phyloP scores from a whole-genome alignment of 1,139 yeast species.

The Taphrina deformans region DNA sequence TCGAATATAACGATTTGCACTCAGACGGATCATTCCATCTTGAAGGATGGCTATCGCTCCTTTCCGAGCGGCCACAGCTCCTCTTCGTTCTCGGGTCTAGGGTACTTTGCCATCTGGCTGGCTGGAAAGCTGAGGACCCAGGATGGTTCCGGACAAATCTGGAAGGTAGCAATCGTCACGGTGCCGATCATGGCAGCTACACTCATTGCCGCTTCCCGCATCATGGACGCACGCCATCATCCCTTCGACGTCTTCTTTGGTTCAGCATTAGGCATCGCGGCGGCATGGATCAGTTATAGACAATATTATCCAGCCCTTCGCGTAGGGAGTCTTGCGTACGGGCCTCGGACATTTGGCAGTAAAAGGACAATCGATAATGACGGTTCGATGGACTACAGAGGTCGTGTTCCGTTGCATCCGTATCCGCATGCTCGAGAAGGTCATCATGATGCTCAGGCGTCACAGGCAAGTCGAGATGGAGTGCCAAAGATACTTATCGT shows the following conservation, averaged over 20 bases:
- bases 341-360: not conserved
- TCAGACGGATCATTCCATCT: constrained; percentile 45
- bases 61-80: constrained; percentile 69
- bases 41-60: constrained; percentile 71
- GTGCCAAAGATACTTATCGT: not conserved
- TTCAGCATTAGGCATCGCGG: constrained; percentile 1
- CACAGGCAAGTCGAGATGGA: not conserved
- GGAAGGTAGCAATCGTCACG: constrained; percentile 54
- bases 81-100: constrained; percentile 57
- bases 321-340: constrained; percentile 50
- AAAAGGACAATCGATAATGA: not conserved
- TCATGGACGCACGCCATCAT: constrained; percentile 56
- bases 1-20: constrained; percentile 52
- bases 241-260: constrained; percentile 31
- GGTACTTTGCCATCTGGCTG: constrained; percentile 63
- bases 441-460: not conserved
- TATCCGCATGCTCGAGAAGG: not conserved
- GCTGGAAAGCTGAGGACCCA: constrained; percentile 59
- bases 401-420: not conserved
- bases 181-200: constrained; percentile 59
- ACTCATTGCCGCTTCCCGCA: constrained; percentile 66
- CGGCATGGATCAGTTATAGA: constrained; percentile 30
- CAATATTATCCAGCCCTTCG: constrained; percentile 40
- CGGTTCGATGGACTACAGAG: not conserved
- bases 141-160: constrained; percentile 53